Evolutionary conservation across 2,329 filamentous ascomycete species (phyloP), one percentile per base, ranked within the genome.

Genomic region (Fonsecaea monophora): DNA sequence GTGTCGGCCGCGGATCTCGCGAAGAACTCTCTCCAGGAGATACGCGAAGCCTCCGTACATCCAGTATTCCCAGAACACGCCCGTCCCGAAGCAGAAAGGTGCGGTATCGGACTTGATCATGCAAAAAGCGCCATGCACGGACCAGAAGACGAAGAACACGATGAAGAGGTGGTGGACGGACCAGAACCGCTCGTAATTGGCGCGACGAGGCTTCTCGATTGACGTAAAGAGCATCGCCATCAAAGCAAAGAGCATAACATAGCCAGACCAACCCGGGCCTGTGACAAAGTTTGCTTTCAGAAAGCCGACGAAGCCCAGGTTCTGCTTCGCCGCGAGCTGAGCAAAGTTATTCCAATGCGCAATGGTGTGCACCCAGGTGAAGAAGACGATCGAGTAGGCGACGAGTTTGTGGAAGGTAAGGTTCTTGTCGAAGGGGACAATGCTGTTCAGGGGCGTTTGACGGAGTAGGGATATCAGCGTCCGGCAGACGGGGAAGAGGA

Each of bases 1-100:
- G 82, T 94, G 91, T 32, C 89, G 86, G 54, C 92, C 92, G 61
- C 92, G 89, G 48, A 94, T 81, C 79, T 95, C 92, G 69, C 92
- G 88, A 21, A 91, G 88, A 65, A 94, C 83, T 68, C 91, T 85
- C 81, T 96, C 92, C n/a, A 87, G 85, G 40, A 96, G 84, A 76
- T 95, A 96, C 66, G 89, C 83, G 76, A 92, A 91, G 68, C 91
- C 92, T 59, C 91, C 90, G 75, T 92, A 92, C 85, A 92, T 89
- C 91, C 91, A 95, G 82, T 91, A 95, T 80, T 94, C 89, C 90
- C 91, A 95, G 78, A 96, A 95, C 62, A 94, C 90, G 74, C 91
- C 92, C 67, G 92, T 82, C 65, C 89, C 88, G 64, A 86, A 84
- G 79, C 92, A 94, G 77, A 91, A 94, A 1, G 92, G 91, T 5